Evolutionary conservation across 1,284 basidiomycete species (phyloP).

Genomic region (Schizophyllum amplum): DNA sequence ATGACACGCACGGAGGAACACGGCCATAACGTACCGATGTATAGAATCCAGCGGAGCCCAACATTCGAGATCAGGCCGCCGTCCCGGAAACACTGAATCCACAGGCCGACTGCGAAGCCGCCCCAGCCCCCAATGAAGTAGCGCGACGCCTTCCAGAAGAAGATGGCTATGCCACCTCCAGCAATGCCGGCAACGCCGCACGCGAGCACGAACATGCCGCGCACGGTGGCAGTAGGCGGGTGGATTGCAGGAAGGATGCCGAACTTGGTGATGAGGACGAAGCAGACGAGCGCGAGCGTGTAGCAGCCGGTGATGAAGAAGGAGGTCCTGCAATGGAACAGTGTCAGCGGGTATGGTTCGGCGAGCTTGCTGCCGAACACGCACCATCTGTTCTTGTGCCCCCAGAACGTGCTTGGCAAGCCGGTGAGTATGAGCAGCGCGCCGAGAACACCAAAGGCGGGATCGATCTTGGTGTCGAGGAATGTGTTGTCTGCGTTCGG

Average conservation of each 20-base stretch:
- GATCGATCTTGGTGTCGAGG: slow-evolving; percentile 73
- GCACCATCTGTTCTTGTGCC: slow-evolving; percentile 90
- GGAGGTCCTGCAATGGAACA: slow-evolving; percentile 41
- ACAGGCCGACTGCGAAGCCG: slow-evolving; percentile 81
- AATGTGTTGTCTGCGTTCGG: slow-evolving; percentile 45
- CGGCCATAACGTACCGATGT: slow-evolving; percentile 53
- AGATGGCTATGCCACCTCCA: slow-evolving; percentile 79
- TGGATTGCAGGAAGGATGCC: slow-evolving; percentile 79
- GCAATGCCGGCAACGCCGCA: slow-evolving; percentile 73
- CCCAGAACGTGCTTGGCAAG: slow-evolving; percentile 82
- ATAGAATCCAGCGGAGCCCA: slow-evolving; percentile 82
- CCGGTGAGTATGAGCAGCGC: slow-evolving; percentile 85
- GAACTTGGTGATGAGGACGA: slow-evolving; percentile 86
- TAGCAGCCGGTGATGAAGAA: slow-evolving; percentile 91
- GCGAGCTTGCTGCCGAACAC: slow-evolving; percentile 2
- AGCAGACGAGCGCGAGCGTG: slow-evolving; percentile 75
- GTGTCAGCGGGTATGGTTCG: slow-evolving; percentile 4
- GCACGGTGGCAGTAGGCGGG: slow-evolving; percentile 68
- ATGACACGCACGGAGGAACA: slow-evolving; percentile 12
- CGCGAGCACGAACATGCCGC: slow-evolving; percentile 87
- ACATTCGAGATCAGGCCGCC: slow-evolving; percentile 76
- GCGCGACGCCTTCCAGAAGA: slow-evolving; percentile 83
- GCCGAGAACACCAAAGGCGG: slow-evolving; percentile 85
- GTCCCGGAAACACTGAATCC: slow-evolving; percentile 77
- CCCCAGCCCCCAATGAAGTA: slow-evolving; percentile 87